Evolutionary conservation across 192 early-diverging fungal species (phyloP).

Genomic region (Coemansia sp.): DNA sequence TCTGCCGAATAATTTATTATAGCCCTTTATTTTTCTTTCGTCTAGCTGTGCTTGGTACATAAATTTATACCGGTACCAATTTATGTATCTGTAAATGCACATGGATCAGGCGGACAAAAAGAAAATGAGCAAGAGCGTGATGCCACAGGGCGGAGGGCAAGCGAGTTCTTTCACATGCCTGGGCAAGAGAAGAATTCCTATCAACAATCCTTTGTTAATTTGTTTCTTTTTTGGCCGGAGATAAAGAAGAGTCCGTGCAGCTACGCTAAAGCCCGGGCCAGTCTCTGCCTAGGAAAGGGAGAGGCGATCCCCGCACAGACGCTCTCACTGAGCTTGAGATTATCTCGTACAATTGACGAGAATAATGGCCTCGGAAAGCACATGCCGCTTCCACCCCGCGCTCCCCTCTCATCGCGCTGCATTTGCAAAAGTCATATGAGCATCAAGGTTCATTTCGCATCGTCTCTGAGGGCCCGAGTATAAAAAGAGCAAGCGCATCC

Average conservation of each 20-base stretch:
- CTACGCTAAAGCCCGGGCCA: not conserved
- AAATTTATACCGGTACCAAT: not conserved
- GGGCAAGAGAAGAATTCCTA: not conserved
- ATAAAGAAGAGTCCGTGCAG: not conserved
- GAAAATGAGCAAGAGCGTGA: not conserved
- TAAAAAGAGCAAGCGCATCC: not conserved
- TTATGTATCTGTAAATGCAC: not conserved
- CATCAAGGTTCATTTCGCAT: not conserved
- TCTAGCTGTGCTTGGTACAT: not conserved
- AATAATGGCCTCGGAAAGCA: not conserved
- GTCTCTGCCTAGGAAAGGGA: not conserved
- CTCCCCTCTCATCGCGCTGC: not conserved
- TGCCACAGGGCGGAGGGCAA: not conserved
- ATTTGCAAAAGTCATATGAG: not conserved
- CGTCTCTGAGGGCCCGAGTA: not conserved
- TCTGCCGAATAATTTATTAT: constrained; percentile 23
- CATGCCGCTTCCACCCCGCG: not conserved
- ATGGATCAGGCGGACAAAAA: not conserved
- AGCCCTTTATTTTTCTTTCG: not conserved
- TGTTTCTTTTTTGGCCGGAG: not conserved
- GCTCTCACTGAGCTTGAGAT: not conserved
- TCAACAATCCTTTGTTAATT: not conserved
- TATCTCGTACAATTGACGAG: not conserved
- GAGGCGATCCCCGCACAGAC: not conserved
- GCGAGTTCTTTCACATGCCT: not conserved